A percentile compares a stretch with the other conserved stretches of the same genome.
Evolutionary conservation across 495 filamentous ascomycete genomes (phyloP).

Genomic region (Aspergillus haitiensis): DNA sequence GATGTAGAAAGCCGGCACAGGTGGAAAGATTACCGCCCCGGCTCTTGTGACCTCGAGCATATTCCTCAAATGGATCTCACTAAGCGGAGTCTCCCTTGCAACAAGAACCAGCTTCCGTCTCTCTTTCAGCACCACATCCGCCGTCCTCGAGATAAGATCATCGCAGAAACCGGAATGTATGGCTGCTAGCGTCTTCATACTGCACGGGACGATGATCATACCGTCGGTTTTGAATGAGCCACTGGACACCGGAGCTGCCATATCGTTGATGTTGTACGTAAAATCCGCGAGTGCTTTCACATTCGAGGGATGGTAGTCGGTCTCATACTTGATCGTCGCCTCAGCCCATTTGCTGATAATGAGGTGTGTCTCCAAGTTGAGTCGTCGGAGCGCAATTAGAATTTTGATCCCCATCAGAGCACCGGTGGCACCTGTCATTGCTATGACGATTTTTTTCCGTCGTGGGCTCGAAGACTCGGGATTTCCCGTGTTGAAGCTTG

Average conservation of each 20-base stretch:
- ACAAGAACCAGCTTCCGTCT: slow-evolving; percentile 42
- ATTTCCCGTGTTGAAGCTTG: background rate
- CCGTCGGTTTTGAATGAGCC: slow-evolving; percentile 41
- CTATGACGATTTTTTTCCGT: slow-evolving; percentile 35
- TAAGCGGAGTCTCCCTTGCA: slow-evolving; percentile 46
- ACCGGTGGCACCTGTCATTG: slow-evolving; percentile 46
- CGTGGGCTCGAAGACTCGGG: slow-evolving; percentile 2
- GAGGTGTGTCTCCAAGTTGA: slow-evolving; percentile 46
- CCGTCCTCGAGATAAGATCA: slow-evolving; percentile 48
- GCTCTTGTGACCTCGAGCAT: slow-evolving; percentile 41
- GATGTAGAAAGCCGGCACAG: slow-evolving; percentile 47
- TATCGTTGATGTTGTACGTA: slow-evolving; percentile 40
- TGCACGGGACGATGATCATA: slow-evolving; percentile 45
- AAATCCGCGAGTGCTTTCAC: slow-evolving; percentile 40
- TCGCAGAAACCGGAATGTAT: slow-evolving; percentile 37
- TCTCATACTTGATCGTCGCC: slow-evolving; percentile 45
- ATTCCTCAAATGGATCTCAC: slow-evolving; percentile 47
- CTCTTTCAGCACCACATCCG: slow-evolving; percentile 51
- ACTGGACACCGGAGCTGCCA: slow-evolving; percentile 37
- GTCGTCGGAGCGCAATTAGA: slow-evolving; percentile 36
- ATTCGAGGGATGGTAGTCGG: slow-evolving; percentile 35
- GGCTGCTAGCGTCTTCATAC: slow-evolving; percentile 43
- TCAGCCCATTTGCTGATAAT: slow-evolving; percentile 47
- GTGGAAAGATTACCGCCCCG: slow-evolving; percentile 46
- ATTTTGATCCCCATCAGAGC: slow-evolving; percentile 39